Evolutionary conservation across 768 basidiomycete genomes (phyloP).

Genomic region (Daedaleopsis nitida): DNA sequence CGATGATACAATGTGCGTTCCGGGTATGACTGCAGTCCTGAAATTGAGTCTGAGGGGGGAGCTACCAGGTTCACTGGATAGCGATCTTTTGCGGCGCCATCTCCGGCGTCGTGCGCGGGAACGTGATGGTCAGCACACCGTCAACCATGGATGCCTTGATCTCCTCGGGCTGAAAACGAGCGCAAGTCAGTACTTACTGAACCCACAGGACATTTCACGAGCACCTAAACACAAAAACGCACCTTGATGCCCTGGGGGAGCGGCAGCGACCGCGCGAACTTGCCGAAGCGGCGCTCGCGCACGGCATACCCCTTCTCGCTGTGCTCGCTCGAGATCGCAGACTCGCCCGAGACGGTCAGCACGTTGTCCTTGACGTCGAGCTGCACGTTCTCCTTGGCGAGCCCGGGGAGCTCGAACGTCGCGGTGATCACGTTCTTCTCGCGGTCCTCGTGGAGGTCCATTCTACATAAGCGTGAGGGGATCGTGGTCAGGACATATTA

Average conservation of each 20-base stretch:
- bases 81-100: constrained; percentile 36
- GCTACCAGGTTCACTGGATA: constrained; percentile 20
- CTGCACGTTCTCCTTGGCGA: constrained; percentile 49
- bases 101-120: constrained; percentile 47
- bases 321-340: constrained; percentile 32
- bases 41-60: too few species aligned
- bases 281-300: constrained; percentile 30
- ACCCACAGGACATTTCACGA: too few species aligned
- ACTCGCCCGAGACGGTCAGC: constrained; percentile 54
- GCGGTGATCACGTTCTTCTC: constrained; percentile 52
- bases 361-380: constrained; percentile 52
- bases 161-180: background rate
- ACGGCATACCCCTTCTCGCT: constrained; percentile 37
- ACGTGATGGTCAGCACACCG: constrained; percentile 51
- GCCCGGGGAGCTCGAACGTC: constrained; percentile 57
- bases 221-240: background rate
- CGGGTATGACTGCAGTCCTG: too few species aligned
- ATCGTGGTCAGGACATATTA: constrained; percentile 34
- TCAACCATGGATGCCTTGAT: constrained; percentile 13
- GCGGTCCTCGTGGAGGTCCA: constrained; percentile 53
- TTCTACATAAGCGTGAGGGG: constrained; percentile 36
- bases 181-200: background rate
- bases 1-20: too few species aligned
- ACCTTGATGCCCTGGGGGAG: background rate
- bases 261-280: constrained; percentile 21